phyloP scores from a whole-genome alignment of 1,284 basidiomycete genomes.

The Moesziomyces sp. region DNA sequence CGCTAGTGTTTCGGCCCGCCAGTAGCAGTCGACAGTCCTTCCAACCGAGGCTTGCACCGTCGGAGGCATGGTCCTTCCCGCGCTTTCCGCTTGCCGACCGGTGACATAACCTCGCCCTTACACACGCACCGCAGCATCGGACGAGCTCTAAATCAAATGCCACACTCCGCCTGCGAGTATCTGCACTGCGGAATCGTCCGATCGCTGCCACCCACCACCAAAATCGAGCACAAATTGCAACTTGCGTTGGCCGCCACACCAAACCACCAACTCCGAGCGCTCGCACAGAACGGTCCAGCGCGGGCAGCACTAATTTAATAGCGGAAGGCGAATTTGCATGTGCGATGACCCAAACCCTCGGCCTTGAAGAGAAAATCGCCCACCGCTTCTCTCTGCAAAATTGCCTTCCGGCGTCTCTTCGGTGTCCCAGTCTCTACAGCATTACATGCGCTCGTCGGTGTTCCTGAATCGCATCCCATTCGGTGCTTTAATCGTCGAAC shows the following conservation, averaged over 20 bases:
- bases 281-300: too few species aligned
- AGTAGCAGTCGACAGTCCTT: not conserved
- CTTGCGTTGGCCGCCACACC: not conserved
- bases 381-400: too few species aligned
- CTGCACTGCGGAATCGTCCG: not conserved
- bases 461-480: not conserved
- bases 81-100: not conserved
- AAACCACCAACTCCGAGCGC: not conserved
- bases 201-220: not conserved
- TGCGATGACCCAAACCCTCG: not conserved
- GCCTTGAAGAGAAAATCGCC: not conserved
- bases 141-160: not conserved
- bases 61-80: not conserved
- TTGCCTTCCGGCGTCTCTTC: not conserved
- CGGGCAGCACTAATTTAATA: not conserved
- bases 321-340: not conserved
- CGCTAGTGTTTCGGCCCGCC: too few species aligned
- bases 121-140: not conserved
- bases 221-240: not conserved
- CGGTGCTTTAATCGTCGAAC: not conserved
- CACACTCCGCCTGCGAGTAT: not conserved
- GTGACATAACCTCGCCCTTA: not conserved
- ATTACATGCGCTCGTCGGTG: not conserved
- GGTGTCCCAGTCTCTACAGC: not conserved
- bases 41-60: conserved; percentile 1